Evolutionary conservation across 257 asterid genomes (phyloP), one percentile per base, ranked within the genome.

Genomic region (Lantana camara): DNA sequence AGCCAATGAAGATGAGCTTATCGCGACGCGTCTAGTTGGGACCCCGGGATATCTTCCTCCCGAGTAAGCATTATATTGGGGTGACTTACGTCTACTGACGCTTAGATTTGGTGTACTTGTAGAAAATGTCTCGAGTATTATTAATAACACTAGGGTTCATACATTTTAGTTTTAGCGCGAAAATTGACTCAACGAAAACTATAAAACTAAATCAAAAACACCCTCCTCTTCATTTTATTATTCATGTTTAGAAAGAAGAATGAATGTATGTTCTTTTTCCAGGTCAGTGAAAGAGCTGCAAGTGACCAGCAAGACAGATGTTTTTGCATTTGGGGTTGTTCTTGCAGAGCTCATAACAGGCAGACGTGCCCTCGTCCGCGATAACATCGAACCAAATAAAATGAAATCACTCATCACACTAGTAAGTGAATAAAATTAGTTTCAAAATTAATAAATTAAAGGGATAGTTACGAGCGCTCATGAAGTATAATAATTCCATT

Each of bases 21-120:
- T 83, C 48, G 91, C 87, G 12, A 87, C 96, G 1, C 83, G 90
- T 29, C 78, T 90, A 23, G 97, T 87, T 66, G 97, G 97, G 20
- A 90, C 97, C 17, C 96, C 95, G 0, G 97, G 97, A 73, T 90
- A 90, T 72, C 96, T 85, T 66, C 97, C 97, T 52, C 96, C 96
- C 1, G 97, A 87, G 97, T 87, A 82, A 78, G 90, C 50, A 70
- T 44, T 24, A 4, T n/a, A n/a, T n/a, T n/a, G n/a, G n/a, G n/a
- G n/a, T n/a, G n/a, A n/a, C n/a, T n/a, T n/a, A n/a, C n/a, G n/a
- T n/a, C n/a, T n/a, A n/a, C n/a, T n/a, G n/a, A n/a, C n/a, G n/a
- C n/a, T n/a, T n/a, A n/a, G n/a, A n/a, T n/a, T n/a, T n/a, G n/a
- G n/a, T n/a, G n/a, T n/a, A n/a, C n/a, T n/a, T n/a, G n/a, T n/a